These are phyloP conservation scores for Datura wrightii DNA, from an alignment of 257 asterid species.

Conservation along the genomic window DNA sequence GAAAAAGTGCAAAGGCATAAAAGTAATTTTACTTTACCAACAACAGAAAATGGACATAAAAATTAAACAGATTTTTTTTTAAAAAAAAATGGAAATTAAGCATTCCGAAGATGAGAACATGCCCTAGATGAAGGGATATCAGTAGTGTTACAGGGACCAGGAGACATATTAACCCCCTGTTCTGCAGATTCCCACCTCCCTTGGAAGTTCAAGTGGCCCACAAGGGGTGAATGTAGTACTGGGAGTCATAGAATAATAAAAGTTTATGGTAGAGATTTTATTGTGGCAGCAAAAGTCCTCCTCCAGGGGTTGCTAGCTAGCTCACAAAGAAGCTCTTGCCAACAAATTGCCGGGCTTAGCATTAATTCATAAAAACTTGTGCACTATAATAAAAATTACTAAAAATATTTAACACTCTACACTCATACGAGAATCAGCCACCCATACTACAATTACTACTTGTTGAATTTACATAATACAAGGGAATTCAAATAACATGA, in stretches of 20 bases:
- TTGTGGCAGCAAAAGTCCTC: not conserved
- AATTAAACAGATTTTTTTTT: not conserved
- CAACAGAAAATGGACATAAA: not conserved
- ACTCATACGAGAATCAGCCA: not conserved
- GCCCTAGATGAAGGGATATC: not conserved
- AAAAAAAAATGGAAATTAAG: not conserved
- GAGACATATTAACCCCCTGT: not conserved
- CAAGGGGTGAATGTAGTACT: not conserved
- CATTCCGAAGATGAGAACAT: not conserved
- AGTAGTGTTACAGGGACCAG: not conserved
- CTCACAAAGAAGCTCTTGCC: not conserved
- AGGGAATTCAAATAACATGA: not conserved
- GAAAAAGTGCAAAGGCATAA: not conserved
- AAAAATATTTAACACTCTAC: not conserved
- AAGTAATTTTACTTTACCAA: not conserved
- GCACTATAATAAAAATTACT: not conserved
- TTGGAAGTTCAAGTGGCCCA: conserved; percentile 17
- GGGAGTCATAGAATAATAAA: not conserved
- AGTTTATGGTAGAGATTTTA: not conserved
- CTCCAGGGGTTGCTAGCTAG: not conserved
- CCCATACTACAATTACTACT: not conserved
- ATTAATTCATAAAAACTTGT: not conserved
- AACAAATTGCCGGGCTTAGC: not conserved
- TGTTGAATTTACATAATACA: not conserved
- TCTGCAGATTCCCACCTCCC: conserved; percentile 11